phyloP scores from a whole-genome alignment of 768 basidiomycete species.

The Leucocoprinus leucothites region DNA sequence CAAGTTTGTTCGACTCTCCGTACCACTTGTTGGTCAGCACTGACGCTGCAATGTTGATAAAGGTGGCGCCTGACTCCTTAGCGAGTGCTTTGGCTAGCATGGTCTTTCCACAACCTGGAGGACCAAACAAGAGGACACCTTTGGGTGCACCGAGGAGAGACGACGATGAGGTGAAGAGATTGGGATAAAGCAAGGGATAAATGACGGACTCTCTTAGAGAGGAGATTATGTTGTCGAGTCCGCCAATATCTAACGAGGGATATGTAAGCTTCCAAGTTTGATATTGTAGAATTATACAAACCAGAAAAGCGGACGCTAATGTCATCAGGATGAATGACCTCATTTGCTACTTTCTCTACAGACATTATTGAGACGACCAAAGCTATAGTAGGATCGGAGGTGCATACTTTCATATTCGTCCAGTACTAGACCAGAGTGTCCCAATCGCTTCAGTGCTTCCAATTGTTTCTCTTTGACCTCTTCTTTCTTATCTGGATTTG shows the following conservation, averaged over 20 bases:
- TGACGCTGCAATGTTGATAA: conserved; percentile 63
- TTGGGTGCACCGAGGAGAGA: conserved; percentile 89
- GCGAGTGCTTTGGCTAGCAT: conserved; percentile 99
- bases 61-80: conserved; percentile 95
- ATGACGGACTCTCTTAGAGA: conserved; percentile 95
- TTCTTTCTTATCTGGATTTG: conserved; percentile 51
- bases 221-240: conserved; percentile 85
- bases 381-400: background rate
- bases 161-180: conserved; percentile 79
- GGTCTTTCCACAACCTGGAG: conserved; percentile 98
- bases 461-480: conserved; percentile 66
- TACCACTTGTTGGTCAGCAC: conserved; percentile 50
- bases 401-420: conserved; percentile 87
- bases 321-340: conserved; percentile 91
- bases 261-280: conserved; percentile 12
- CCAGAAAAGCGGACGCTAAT: conserved; percentile 75
- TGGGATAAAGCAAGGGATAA: conserved; percentile 88
- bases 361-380: conserved; percentile 3
- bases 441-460: conserved; percentile 67
- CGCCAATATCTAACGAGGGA: conserved; percentile 70
- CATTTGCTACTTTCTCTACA: conserved; percentile 81
- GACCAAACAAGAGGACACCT: conserved; percentile 93
- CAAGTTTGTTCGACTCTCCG: conserved; percentile 79
- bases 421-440: conserved; percentile 70
- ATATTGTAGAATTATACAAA: conserved; percentile 25